Conservation (phyloP, 257 asterid genomes). For the Solanum chilense region DNA sequence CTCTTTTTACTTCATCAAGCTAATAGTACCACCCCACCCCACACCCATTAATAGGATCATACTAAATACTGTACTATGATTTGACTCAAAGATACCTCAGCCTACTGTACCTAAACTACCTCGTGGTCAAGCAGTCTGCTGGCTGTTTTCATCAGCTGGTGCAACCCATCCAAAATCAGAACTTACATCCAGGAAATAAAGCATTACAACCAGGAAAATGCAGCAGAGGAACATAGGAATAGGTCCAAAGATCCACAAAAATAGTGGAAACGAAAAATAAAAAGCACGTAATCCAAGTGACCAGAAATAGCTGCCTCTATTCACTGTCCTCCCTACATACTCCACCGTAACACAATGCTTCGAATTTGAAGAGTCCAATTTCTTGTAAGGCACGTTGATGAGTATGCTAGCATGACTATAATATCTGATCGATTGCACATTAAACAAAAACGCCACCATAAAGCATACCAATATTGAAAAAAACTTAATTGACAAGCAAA, state of each 20-base stretch:
- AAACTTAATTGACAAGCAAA: conserved; percentile 47
- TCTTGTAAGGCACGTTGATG: conserved; percentile 56
- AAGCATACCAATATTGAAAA: conserved; percentile 63
- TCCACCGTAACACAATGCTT: conserved; percentile 25
- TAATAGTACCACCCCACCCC: background rate
- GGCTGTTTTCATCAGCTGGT: background rate
- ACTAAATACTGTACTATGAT: background rate
- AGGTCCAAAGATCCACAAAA: conserved; percentile 85
- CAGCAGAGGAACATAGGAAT: conserved; percentile 68
- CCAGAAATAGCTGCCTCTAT: conserved; percentile 79
- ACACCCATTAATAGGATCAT: background rate
- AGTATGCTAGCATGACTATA: conserved; percentile 91
- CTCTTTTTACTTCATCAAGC: background rate
- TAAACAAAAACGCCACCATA: conserved; percentile 54
- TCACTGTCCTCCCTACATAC: conserved; percentile 52
- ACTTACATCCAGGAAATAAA: conserved; percentile 53
- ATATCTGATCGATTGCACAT: conserved; percentile 75
- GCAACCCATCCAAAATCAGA: conserved; percentile 19
- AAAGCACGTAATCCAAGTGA: conserved; percentile 70
- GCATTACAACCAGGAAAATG: conserved; percentile 38
- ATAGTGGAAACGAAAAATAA: conserved; percentile 71
- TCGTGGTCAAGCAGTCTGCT: background rate
- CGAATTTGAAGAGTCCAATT: background rate
- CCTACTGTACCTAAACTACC: background rate
- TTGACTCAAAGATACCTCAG: background rate